phyloP scores from a whole-genome alignment of 2,329 filamentous ascomycete genomes.

The Fusarium illudens region DNA sequence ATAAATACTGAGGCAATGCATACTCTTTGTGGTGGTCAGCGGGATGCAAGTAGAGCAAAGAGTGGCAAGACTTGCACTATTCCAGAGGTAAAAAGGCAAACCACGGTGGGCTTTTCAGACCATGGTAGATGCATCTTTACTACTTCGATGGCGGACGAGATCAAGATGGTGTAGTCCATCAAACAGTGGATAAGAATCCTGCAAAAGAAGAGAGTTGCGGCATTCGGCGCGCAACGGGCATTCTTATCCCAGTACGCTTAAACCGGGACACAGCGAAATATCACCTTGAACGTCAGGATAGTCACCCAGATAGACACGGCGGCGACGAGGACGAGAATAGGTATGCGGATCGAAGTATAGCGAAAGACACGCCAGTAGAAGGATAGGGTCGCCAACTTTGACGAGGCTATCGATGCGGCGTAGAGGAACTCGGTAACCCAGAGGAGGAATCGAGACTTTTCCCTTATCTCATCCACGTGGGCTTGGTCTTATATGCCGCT shows the following conservation, averaged over 20 bases:
- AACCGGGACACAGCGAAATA: conserved; percentile 48
- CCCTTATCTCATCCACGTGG: neutral
- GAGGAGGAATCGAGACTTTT: conserved; percentile 23
- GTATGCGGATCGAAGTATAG: conserved; percentile 38
- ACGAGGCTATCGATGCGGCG: conserved; percentile 38
- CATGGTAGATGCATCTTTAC: conserved; percentile 36
- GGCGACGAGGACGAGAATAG: conserved; percentile 36
- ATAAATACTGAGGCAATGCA: conserved; percentile 40
- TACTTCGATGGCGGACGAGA: conserved; percentile 42
- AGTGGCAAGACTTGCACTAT: conserved; percentile 28
- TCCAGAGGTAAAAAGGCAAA: conserved; percentile 41
- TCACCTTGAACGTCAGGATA: conserved; percentile 44
- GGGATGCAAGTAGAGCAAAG: neutral
- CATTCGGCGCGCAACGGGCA: conserved; percentile 42
- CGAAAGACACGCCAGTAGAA: conserved; percentile 46
- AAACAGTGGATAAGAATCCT: conserved; percentile 44
- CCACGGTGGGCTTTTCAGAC: conserved; percentile 38
- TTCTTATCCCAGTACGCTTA: conserved; percentile 45
- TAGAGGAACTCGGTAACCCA: conserved; percentile 35
- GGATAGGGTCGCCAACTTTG: conserved; percentile 41
- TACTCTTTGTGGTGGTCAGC: conserved; percentile 25
- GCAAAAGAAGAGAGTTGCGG: conserved; percentile 45
- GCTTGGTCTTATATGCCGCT: neutral
- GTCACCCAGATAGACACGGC: conserved; percentile 39
- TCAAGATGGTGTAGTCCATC: conserved; percentile 44